Base-by-base conservation (phyloP, 148 eudicot genomes). In the Linanthus parryae region DNA sequence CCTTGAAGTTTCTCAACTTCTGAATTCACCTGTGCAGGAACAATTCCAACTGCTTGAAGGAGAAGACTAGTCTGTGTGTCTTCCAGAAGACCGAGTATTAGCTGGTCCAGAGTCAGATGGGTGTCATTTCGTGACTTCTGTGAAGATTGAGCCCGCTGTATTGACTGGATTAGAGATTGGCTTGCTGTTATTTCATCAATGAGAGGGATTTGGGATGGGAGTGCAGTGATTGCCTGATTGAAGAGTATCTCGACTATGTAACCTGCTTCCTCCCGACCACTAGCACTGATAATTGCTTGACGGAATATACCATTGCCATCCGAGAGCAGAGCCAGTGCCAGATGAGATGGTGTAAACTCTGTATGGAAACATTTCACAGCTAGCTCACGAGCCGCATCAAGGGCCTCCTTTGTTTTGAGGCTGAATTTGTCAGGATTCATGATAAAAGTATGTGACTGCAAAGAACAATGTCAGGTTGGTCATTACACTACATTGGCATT, bases 351-450 rank as follows among this genome's bases (percentile, higher is more conserved):
- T 0, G 92, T 88, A 60, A 84, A 49, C 42, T 88, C 88, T 0
- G 73, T 85, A 49, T 88, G 96, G 0, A 84, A 81, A n/a, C 72
- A 61, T 58, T 52, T 68, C 64, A 63, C 29, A 15, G 94, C 96
- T 39, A 74, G 65, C 40, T 84, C 88, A 35, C 76, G 81, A 20
- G 88, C 81, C 37, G 62, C 73, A 5, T 65, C 76, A 8, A 88
- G 66, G 7, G 78, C 58, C 61, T 84, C 94, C 33, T 81, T 81
- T 34, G 89, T 77, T 66, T 79, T 81, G 84, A 71, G 82, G 22
- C 89, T 84, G 30, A 81, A 84, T 39, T 81, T 84, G n/a, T 81
- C 84, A 3, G 87, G 81, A 80, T 82, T 76, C 97, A 88, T 88
- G 45, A 6, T 29, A 1, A 15, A 14, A 19, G 31, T 8, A 35